Evolutionary conservation across 495 filamentous ascomycete species (phyloP).

Genomic region (Xylaria grammica): DNA sequence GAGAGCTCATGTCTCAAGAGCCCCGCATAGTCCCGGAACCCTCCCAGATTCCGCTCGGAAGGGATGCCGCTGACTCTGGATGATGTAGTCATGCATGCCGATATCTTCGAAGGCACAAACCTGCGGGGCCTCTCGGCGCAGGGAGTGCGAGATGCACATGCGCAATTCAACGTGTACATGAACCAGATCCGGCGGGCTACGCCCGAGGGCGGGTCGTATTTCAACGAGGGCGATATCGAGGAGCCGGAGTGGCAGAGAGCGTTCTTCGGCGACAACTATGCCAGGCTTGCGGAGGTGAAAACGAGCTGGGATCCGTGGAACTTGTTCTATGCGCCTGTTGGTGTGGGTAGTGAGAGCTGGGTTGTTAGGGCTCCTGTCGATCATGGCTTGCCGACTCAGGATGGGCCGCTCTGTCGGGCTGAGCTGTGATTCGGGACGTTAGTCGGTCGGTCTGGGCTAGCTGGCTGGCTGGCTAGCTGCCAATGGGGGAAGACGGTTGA

Average conservation of each 20-base stretch:
- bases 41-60: not conserved
- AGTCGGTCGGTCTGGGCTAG: not conserved
- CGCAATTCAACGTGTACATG: slow-evolving; percentile 24
- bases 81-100: slow-evolving; percentile 50
- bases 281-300: slow-evolving; percentile 54
- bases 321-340: slow-evolving; percentile 61
- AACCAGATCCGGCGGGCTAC: slow-evolving; percentile 37
- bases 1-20: not conserved
- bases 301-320: slow-evolving; percentile 54
- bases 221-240: slow-evolving; percentile 60
- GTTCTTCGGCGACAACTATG: slow-evolving; percentile 62
- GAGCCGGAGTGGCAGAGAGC: slow-evolving; percentile 67
- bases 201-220: slow-evolving; percentile 50
- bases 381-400: slow-evolving; percentile 34
- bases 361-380: slow-evolving; percentile 23
- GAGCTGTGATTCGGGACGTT: not conserved
- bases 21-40: not conserved
- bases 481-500: not conserved
- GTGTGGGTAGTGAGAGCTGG: slow-evolving; percentile 56
- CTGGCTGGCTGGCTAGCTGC: not conserved
- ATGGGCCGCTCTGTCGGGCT: slow-evolving; percentile 33
- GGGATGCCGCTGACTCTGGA: not conserved
- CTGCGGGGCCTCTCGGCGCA: slow-evolving; percentile 24
- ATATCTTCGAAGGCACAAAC: slow-evolving; percentile 33
- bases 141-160: slow-evolving; percentile 27